Conservation (phyloP, 352 stramenopile species). For the Aphanomyces astaci region DNA sequence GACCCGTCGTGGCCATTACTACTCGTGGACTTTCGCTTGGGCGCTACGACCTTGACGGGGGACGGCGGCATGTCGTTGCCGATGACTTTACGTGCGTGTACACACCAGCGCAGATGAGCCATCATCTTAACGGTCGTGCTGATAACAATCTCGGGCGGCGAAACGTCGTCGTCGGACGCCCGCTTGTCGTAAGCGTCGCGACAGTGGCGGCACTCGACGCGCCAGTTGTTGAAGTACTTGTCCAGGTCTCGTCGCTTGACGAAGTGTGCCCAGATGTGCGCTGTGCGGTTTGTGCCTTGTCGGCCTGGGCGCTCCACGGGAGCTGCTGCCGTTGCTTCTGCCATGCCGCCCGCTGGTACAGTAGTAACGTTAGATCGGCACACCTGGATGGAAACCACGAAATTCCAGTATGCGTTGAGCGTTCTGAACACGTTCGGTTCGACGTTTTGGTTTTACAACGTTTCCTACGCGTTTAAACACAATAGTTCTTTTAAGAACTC, state of each 20-base stretch:
- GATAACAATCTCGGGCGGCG: constrained; percentile 10
- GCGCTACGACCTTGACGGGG: background rate
- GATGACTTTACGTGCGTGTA: background rate
- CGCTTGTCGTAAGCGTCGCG: background rate
- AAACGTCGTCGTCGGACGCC: background rate
- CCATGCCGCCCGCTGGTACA: too few species aligned
- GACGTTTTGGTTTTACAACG: background rate
- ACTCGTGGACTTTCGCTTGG: background rate
- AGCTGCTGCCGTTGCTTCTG: background rate
- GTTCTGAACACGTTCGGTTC: background rate
- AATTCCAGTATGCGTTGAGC: background rate
- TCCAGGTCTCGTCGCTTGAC: constrained; percentile 15
- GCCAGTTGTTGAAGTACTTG: constrained; percentile 24
- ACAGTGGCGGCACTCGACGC: constrained; percentile 18
- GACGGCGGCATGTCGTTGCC: background rate
- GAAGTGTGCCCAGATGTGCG: constrained; percentile 22
- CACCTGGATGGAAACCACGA: too few species aligned
- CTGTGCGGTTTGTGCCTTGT: constrained; percentile 17
- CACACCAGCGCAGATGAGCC: background rate
- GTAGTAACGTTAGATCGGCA: background rate
- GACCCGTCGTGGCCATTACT: background rate
- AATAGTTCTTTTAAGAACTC: too few species aligned
- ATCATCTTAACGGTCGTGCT: constrained; percentile 22
- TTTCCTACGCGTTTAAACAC: background rate
- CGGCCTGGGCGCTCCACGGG: background rate